Base-by-base conservation (phyloP, 345 rosid species). In the Populus alba region DNA sequence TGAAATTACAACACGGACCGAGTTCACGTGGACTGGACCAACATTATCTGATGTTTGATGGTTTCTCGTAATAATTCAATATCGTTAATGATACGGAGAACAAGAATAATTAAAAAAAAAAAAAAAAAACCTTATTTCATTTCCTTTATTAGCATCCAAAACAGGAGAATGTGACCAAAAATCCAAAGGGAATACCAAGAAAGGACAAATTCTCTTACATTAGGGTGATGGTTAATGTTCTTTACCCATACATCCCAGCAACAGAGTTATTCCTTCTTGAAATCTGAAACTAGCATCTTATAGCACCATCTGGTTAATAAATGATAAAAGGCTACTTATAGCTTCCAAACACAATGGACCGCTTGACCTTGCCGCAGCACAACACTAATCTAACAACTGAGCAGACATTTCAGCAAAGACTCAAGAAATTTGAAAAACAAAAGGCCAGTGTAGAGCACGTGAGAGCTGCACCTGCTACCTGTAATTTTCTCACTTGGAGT, bases 401-500 rank as follows among this genome's bases (percentile, higher is more conserved):
- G 59, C 47, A 69, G 71, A 27, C 59, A 61, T 25, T 67, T 49
- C 62, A 38, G 72, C 79, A 73, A 66, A 79, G 77, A 72, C 68
- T 53, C 29, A 8, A 59, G n/a, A 76, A 76, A 59, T 66, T 45
- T 16, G 11, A 41, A 53, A 75, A 57, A 5, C 1, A 16, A 77
- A 79, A 41, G 17, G 27, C 45, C 73, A 45, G 62, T 47, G 29
- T 63, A 38, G 35, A 70, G 79, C 75, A 53, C 73, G 68, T 12
- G 17, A 49, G 13, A 41, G 6, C 66, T 67, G 78, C 80, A 41
- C 75, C 82, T 38, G 77, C 45, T 37, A 35, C 16, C 0, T 1
- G 61, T 2, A 57, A 53, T 51, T 43, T 57, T 49, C 20, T 91
- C 83, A 96, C 95, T 94, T 96, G 88, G 97, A 91, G 90, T 94